A percentile compares a stretch with the other conserved stretches of the same genome.
These are phyloP conservation scores for Candida insectalens DNA, from an alignment of 805 yeast species.

Conservation along the genomic window DNA sequence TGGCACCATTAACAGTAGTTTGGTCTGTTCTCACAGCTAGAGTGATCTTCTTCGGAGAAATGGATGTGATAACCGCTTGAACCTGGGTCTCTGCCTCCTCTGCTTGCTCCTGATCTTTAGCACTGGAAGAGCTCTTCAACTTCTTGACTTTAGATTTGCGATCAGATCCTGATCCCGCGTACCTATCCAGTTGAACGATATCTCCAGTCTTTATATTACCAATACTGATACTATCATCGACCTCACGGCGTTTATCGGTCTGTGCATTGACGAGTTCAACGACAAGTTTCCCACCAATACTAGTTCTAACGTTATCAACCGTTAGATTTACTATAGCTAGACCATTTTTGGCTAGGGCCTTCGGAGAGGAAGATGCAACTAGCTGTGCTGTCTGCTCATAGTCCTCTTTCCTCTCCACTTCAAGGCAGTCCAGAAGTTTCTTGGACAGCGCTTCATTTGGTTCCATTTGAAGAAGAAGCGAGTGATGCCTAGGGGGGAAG, in stretches of 20 bases:
- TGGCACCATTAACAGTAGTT: conserved; percentile 17
- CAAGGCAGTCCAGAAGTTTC: conserved; percentile 30
- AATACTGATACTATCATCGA: conserved; percentile 22
- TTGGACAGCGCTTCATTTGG: conserved; percentile 20
- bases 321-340: conserved; percentile 63
- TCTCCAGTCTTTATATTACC: conserved; percentile 68
- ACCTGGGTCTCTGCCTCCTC: conserved; percentile 21
- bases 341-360: conserved; percentile 60
- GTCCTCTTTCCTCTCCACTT: conserved; percentile 44
- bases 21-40: conserved; percentile 50
- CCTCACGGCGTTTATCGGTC: conserved; percentile 10
- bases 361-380: conserved; percentile 43
- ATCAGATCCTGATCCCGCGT: conserved; percentile 21
- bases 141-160: conserved; percentile 12
- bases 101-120: conserved; percentile 14
- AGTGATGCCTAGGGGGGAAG: neutral
- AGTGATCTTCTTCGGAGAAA: conserved; percentile 35
- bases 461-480: conserved; percentile 3
- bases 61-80: conserved; percentile 59
- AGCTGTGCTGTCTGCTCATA: conserved; percentile 35
- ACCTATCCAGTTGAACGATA: conserved; percentile 52
- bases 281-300: conserved; percentile 61
- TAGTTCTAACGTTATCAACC: conserved; percentile 56
- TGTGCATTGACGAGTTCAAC: conserved; percentile 47
- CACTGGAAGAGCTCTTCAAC: conserved; percentile 23